These are phyloP conservation scores for Sanghuangporus weigelae DNA, from an alignment of 1,284 basidiomycete species.

Conservation along the genomic window DNA sequence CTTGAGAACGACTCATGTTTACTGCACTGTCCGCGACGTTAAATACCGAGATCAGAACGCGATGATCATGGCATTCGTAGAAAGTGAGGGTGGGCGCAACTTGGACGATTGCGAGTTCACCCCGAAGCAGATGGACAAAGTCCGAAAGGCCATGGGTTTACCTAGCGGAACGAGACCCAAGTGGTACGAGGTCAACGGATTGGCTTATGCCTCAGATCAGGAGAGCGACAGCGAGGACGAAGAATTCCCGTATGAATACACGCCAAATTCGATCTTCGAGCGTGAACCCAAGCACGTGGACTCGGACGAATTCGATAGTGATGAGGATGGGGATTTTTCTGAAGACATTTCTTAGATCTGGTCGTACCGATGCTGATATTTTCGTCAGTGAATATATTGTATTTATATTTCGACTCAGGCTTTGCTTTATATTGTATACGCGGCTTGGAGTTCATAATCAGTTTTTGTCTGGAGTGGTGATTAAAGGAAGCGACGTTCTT, in stretches of 20 bases:
- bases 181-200: not conserved
- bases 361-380: too few species aligned
- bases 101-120: not conserved
- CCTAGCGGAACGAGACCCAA: not conserved
- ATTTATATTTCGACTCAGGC: too few species aligned
- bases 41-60: not conserved
- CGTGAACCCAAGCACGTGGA: too few species aligned
- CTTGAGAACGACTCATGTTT: not conserved
- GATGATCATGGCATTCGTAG: not conserved
- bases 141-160: not conserved
- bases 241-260: not conserved
- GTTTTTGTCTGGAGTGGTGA: too few species aligned
- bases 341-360: too few species aligned
- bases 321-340: too few species aligned
- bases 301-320: too few species aligned
- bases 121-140: not conserved
- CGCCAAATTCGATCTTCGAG: not conserved
- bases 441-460: too few species aligned
- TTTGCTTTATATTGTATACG: too few species aligned
- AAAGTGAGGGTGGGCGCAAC: not conserved
- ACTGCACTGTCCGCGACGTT: not conserved
- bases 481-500: too few species aligned
- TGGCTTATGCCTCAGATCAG: not conserved
- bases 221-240: not conserved
- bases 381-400: too few species aligned